Evolutionary conservation across 1,284 basidiomycete species (phyloP).

Genomic region (Ceratobasidium sp.): DNA sequence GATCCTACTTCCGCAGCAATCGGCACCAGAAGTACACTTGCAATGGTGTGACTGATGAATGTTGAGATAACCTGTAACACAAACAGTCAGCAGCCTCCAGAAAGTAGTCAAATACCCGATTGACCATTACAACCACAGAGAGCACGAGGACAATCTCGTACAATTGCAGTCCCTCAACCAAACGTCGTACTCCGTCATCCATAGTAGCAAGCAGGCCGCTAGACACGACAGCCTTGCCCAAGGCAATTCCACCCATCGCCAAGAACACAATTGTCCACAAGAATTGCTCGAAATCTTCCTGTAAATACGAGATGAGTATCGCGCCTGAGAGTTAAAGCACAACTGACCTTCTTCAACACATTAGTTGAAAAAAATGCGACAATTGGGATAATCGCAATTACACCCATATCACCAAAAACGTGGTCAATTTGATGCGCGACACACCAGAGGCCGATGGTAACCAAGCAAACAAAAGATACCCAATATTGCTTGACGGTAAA

Average conservation of each 20-base stretch:
- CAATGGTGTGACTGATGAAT: constrained; percentile 96
- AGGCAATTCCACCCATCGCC: constrained; percentile 98
- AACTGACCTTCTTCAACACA: constrained; percentile 87
- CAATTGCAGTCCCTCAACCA: constrained; percentile 77
- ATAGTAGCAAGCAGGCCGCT: constrained; percentile 88
- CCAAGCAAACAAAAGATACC: constrained; percentile 85
- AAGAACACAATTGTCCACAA: constrained; percentile 93
- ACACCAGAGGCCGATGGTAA: constrained; percentile 93
- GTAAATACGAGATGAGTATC: constrained; percentile 41
- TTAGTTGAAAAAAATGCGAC: constrained; percentile 96
- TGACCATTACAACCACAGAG: constrained; percentile 84
- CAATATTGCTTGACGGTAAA: constrained; percentile 92
- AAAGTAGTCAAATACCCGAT: constrained; percentile 56
- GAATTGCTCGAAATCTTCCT: constrained; percentile 96
- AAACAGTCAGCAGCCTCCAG: background rate
- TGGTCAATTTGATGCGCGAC: constrained; percentile 84
- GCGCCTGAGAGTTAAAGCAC: constrained; percentile 23
- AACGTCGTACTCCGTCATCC: constrained; percentile 73
- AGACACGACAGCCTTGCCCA: constrained; percentile 92
- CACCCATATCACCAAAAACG: constrained; percentile 93
- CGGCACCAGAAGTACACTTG: constrained; percentile 93
- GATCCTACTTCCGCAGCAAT: constrained; percentile 92
- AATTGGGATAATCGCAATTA: constrained; percentile 94
- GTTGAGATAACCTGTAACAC: constrained; percentile 75
- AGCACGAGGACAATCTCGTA: constrained; percentile 89